Conservation (phyloP, 2,329 filamentous ascomycete species). For the Ceratocystis variospora region DNA sequence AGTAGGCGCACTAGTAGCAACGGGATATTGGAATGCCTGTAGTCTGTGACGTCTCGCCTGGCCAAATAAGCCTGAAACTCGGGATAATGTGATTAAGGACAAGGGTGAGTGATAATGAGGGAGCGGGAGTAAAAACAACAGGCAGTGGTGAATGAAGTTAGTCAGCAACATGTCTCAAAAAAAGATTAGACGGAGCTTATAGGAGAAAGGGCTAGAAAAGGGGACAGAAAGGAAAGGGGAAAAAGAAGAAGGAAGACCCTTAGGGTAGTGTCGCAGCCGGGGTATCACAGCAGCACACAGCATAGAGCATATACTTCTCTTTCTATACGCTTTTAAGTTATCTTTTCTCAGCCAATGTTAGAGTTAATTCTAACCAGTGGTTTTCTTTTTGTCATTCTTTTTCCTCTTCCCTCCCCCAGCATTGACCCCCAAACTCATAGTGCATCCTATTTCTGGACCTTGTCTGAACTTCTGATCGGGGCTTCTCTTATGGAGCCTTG, state of each 20-base stretch:
- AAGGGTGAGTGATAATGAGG: neutral
- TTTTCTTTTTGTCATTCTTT: too few species aligned
- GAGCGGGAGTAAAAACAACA: neutral
- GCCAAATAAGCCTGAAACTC: neutral
- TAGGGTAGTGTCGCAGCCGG: too few species aligned
- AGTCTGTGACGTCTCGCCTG: neutral
- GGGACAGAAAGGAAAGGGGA: too few species aligned
- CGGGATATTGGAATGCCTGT: neutral
- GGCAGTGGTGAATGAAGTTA: neutral
- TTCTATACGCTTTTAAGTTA: too few species aligned
- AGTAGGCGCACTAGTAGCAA: too few species aligned
- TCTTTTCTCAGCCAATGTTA: too few species aligned
- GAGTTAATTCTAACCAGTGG: too few species aligned
- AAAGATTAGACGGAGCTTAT: neutral
- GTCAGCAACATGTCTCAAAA: neutral
- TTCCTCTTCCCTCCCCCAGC: too few species aligned
- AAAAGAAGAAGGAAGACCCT: too few species aligned
- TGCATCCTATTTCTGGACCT: neutral
- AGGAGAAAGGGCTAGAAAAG: too few species aligned
- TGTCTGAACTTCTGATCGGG: constrained; percentile 3
- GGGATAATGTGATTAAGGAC: neutral
- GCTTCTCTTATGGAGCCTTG: neutral
- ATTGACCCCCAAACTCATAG: neutral
- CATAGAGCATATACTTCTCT: too few species aligned
- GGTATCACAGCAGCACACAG: too few species aligned